phyloP scores from a whole-genome alignment of 1,284 basidiomycete genomes.

The Ustanciosporium gigantosporum region DNA sequence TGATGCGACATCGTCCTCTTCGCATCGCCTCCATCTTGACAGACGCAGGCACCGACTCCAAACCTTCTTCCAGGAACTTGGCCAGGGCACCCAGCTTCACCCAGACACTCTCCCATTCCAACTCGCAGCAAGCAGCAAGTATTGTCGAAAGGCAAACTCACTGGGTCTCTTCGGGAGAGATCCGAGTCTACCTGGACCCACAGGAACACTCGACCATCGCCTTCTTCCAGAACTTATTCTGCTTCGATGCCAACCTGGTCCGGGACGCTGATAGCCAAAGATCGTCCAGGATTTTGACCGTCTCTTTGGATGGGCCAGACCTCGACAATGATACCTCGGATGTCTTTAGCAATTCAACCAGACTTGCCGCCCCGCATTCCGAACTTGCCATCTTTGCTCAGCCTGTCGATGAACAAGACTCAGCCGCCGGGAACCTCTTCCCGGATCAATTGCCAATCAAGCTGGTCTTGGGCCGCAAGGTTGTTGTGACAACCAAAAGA shows the following conservation, averaged over 20 bases:
- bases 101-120: background rate
- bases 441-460: constrained; percentile 7
- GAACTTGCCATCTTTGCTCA: constrained; percentile 40
- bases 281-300: constrained; percentile 16
- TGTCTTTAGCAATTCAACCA: constrained; percentile 3
- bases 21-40: constrained; percentile 14
- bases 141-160: constrained; percentile 4
- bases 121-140: background rate
- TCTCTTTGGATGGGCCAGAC: constrained; percentile 6
- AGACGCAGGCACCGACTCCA: constrained; percentile 1
- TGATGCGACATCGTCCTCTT: constrained; percentile 54
- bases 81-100: background rate
- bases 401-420: background rate
- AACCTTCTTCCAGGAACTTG: background rate
- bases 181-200: constrained; percentile 45
- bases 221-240: constrained; percentile 51
- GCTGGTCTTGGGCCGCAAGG: constrained; percentile 28
- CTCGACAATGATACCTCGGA: constrained; percentile 5
- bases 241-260: constrained; percentile 33
- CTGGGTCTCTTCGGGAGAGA: constrained; percentile 28
- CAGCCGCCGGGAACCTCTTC: constrained; percentile 1
- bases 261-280: constrained; percentile 7
- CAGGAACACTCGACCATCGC: constrained; percentile 29
- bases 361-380: constrained; percentile 7
- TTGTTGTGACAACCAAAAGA: constrained; percentile 5